These are phyloP conservation scores for Dalbergia oliveri DNA, from an alignment of 306 rosid genomes.

Conservation along the genomic window DNA sequence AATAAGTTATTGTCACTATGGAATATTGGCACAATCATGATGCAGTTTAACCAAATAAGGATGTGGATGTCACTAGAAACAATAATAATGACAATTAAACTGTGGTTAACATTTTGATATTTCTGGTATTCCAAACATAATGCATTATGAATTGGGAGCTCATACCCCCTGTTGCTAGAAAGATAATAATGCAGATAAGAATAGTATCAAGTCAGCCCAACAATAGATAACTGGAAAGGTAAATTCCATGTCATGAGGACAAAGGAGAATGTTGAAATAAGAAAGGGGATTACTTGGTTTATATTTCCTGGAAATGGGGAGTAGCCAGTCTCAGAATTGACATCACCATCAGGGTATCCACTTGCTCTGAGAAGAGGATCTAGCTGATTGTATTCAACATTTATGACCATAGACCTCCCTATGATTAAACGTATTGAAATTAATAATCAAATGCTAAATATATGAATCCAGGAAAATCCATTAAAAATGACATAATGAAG, in stretches of 20 bases:
- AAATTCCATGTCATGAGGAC: background rate
- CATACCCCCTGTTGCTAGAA: background rate
- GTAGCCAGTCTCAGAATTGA: conserved; percentile 83
- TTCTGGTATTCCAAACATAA: conserved; percentile 28
- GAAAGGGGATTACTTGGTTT: conserved; percentile 79
- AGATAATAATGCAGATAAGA: conserved; percentile 36
- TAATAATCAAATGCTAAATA: conserved; percentile 36
- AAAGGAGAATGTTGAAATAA: conserved; percentile 27
- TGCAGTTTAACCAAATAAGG: conserved; percentile 33
- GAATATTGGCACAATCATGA: conserved; percentile 36
- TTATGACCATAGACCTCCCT: conserved; percentile 97
- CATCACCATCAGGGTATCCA: conserved; percentile 89
- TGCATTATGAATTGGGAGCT: conserved; percentile 21
- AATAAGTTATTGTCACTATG: conserved; percentile 36
- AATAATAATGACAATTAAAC: conserved; percentile 13
- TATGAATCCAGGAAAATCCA: conserved; percentile 10
- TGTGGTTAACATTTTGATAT: conserved; percentile 15
- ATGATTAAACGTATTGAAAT: conserved; percentile 29
- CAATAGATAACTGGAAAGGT: conserved; percentile 33
- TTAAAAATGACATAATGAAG: conserved; percentile 33
- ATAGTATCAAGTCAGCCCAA: conserved; percentile 11
- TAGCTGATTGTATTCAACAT: conserved; percentile 98
- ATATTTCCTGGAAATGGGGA: conserved; percentile 98
- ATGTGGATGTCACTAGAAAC: background rate
- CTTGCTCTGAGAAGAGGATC: conserved; percentile 98